These are phyloP conservation scores for Gautieria morchelliformis DNA, from an alignment of 768 basidiomycete species.

Conservation along the genomic window DNA sequence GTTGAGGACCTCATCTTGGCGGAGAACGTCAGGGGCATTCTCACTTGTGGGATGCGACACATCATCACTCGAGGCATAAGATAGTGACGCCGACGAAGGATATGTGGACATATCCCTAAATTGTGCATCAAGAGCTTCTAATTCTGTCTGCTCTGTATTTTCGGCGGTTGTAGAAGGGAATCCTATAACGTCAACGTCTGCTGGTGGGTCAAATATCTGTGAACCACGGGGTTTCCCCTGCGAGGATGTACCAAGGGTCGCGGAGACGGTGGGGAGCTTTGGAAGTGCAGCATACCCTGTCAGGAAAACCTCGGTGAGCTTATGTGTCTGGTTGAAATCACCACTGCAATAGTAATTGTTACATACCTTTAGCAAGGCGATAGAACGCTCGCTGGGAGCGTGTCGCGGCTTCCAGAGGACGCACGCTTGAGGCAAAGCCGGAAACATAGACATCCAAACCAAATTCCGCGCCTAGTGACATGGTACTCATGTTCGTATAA, in stretches of 20 bases:
- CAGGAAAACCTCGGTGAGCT: not conserved
- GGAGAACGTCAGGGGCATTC: not conserved
- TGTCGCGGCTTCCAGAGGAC: conserved; percentile 49
- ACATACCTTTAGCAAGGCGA: conserved; percentile 75
- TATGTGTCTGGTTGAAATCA: conserved; percentile 6
- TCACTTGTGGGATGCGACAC: conserved; percentile 6
- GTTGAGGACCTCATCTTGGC: not conserved
- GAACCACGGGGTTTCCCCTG: conserved; percentile 17
- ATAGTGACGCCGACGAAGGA: not conserved
- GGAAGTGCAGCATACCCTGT: conserved; percentile 69
- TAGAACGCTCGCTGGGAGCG: conserved; percentile 73
- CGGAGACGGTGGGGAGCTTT: conserved; percentile 32
- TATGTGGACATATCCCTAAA: conserved; percentile 22
- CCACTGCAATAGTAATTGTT: conserved; percentile 8
- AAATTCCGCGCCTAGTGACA: conserved; percentile 38
- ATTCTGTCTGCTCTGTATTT: conserved; percentile 48
- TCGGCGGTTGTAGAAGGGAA: conserved; percentile 52
- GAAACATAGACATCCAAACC: conserved; percentile 67
- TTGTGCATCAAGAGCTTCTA: conserved; percentile 45
- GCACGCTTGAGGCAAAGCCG: conserved; percentile 60
- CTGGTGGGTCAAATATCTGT: conserved; percentile 25
- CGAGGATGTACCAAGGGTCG: conserved; percentile 11
- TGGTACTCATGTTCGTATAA: not conserved
- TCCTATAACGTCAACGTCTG: conserved; percentile 35
- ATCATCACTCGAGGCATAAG: not conserved